These are phyloP conservation scores for Aspergillus uvarum DNA, from an alignment of 2,329 filamentous ascomycete species.

Conservation along the genomic window DNA sequence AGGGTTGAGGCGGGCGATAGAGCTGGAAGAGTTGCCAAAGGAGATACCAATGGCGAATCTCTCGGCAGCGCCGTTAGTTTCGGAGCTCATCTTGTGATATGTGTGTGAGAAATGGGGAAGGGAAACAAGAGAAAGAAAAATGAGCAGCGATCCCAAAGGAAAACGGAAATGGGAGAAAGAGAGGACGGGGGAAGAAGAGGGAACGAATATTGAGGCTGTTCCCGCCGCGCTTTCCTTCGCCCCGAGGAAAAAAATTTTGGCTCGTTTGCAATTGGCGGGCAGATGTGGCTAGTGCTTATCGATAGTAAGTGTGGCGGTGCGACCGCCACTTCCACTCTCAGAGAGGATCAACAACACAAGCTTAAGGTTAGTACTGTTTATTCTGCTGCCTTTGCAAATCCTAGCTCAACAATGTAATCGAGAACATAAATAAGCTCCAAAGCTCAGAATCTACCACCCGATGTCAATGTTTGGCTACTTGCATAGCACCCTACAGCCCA, in stretches of 20 bases:
- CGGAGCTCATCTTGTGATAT: constrained; percentile 49
- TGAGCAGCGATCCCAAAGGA: constrained; percentile 18
- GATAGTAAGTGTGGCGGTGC: constrained; percentile 35
- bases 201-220: constrained; percentile 12
- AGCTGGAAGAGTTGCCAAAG: constrained; percentile 98
- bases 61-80: constrained; percentile 54
- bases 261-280: constrained; percentile 29
- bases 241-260: constrained; percentile 32
- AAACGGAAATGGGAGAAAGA: constrained; percentile 16
- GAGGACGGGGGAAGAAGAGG: constrained; percentile 21
- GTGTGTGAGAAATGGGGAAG: constrained; percentile 11
- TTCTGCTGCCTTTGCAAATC: not conserved
- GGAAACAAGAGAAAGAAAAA: constrained; percentile 6
- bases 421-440: not conserved
- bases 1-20: constrained; percentile 80
- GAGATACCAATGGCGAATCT: constrained; percentile 85
- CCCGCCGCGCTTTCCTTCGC: constrained; percentile 14
- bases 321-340: not conserved
- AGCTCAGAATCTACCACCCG: no score
- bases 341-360: not conserved
- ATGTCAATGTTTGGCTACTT: not conserved
- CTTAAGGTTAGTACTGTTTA: not conserved
- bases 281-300: constrained; percentile 38
- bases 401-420: not conserved
- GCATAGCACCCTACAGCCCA: not conserved